phyloP scores from a whole-genome alignment of 805 yeast genomes.

The Yamadazyma olivae region DNA sequence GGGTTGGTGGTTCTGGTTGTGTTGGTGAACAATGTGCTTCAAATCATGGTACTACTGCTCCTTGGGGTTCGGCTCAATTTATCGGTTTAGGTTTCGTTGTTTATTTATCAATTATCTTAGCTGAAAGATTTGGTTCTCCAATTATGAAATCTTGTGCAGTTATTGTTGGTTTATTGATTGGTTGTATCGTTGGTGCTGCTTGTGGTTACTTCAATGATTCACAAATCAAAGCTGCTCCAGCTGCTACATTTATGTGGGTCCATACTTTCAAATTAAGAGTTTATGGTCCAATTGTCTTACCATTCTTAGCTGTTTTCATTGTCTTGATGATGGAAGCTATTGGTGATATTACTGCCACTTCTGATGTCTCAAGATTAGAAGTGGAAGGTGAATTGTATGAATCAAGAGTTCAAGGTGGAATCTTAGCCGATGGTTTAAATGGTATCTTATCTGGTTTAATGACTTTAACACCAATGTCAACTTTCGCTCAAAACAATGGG shows the following conservation, averaged over 20 bases:
- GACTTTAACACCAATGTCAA: constrained; percentile 87
- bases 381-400: constrained; percentile 82
- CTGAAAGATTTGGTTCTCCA: constrained; percentile 90
- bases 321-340: constrained; percentile 89
- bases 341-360: constrained; percentile 93
- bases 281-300: constrained; percentile 84
- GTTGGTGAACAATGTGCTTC: constrained; percentile 17
- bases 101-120: constrained; percentile 64
- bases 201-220: constrained; percentile 67
- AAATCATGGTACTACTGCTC: constrained; percentile 36
- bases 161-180: constrained; percentile 76
- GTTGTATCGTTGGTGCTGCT: constrained; percentile 92
- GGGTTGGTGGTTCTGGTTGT: constrained; percentile 86
- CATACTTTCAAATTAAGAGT: constrained; percentile 74
- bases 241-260: constrained; percentile 82
- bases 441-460: constrained; percentile 73
- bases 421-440: constrained; percentile 82
- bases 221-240: constrained; percentile 68
- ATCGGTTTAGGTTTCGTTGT: constrained; percentile 87
- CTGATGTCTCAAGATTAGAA: constrained; percentile 83
- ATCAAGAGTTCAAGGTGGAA: constrained; percentile 88
- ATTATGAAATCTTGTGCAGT: constrained; percentile 94
- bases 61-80: constrained; percentile 86
- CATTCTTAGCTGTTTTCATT: constrained; percentile 78
- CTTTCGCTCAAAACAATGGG: constrained; percentile 95